Evolutionary conservation across 1,139 yeast genomes (phyloP).

Genomic region (Geotrichum macrosporum): DNA sequence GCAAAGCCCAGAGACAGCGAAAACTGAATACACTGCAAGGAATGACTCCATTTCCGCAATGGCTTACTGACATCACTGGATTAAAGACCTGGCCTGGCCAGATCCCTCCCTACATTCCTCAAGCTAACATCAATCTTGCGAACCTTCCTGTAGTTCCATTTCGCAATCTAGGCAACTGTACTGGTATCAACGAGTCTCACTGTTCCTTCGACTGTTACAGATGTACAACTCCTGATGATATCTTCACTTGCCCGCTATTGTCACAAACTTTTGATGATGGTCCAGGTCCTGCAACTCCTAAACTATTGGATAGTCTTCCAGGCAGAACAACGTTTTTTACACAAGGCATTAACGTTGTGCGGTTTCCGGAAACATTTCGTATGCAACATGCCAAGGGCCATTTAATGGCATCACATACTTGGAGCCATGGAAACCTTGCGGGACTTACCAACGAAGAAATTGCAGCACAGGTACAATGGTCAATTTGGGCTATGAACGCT

Average conservation of each 20-base stretch:
- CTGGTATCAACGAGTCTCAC: constrained; percentile 43
- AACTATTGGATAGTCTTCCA: constrained; percentile 50
- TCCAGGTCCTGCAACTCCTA: constrained; percentile 68
- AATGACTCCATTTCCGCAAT: constrained; percentile 51
- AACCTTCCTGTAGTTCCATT: constrained; percentile 47
- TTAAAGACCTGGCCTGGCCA: constrained; percentile 73
- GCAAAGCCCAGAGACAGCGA: neutral
- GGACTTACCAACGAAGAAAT: constrained; percentile 70
- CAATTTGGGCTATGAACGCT: constrained; percentile 97
- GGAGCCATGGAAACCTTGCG: constrained; percentile 88
- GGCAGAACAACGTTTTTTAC: constrained; percentile 74
- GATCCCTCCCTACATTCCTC: constrained; percentile 81
- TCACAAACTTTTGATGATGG: constrained; percentile 96
- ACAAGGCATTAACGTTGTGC: constrained; percentile 72
- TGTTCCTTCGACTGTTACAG: constrained; percentile 87
- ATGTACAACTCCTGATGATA: constrained; percentile 76
- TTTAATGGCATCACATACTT: constrained; percentile 80
- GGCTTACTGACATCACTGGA: constrained; percentile 76
- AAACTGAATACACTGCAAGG: constrained; percentile 15
- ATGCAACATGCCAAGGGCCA: constrained; percentile 61
- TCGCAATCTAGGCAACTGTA: constrained; percentile 61
- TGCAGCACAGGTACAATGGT: constrained; percentile 89
- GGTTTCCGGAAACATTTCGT: constrained; percentile 68
- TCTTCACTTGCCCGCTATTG: constrained; percentile 61
- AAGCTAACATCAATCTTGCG: constrained; percentile 60